Conservation (phyloP, 2,329 filamentous ascomycete genomes). For the Pseudogymnoascus sp. region DNA sequence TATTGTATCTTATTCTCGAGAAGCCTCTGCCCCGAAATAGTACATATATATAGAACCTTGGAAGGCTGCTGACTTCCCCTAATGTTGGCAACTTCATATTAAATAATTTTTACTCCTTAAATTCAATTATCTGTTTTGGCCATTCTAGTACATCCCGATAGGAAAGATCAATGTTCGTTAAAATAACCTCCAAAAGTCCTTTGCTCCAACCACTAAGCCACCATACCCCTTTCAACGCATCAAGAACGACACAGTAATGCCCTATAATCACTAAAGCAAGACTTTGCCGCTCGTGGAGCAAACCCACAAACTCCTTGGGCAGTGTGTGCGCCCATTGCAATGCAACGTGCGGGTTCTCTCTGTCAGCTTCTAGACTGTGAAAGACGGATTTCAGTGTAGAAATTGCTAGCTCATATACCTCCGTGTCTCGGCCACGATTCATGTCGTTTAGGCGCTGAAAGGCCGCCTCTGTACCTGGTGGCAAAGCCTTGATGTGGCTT, state of each 20-base stretch:
- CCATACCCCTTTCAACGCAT: constrained; percentile 12
- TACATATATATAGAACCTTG: background rate
- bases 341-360: constrained; percentile 11
- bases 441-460: constrained; percentile 12
- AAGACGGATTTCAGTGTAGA: constrained; percentile 12
- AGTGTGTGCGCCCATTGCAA: constrained; percentile 11
- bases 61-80: no score
- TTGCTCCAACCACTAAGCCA: constrained; percentile 15
- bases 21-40: background rate
- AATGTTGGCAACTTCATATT: background rate
- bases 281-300: constrained; percentile 10
- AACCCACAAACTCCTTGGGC: constrained; percentile 11
- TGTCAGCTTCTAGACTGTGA: background rate
- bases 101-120: background rate
- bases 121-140: background rate
- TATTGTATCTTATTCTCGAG: background rate
- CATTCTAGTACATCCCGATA: constrained; percentile 12
- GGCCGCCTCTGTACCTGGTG: constrained; percentile 4
- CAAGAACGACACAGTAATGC: constrained; percentile 15
- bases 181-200: constrained; percentile 12
- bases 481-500: background rate
- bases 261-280: constrained; percentile 14
- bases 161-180: background rate
- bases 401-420: constrained; percentile 12
- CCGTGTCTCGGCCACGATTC: constrained; percentile 9